Evolutionary conservation across 1,139 yeast species (phyloP).

Genomic region (Geotrichum reessii): DNA sequence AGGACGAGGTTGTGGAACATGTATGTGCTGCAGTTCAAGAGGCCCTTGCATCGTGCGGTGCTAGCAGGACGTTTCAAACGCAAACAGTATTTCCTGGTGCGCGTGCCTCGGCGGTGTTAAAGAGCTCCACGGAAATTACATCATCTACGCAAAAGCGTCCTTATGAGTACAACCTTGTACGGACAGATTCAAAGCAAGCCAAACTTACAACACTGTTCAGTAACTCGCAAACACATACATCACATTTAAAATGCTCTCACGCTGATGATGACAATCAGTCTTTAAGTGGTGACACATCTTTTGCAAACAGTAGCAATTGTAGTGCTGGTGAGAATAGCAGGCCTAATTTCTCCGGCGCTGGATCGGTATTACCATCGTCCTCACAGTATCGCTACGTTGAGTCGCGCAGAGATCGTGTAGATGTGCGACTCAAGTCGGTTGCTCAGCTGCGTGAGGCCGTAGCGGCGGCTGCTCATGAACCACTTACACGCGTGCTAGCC

Average conservation of each 20-base stretch:
- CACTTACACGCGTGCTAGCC: slow-evolving; percentile 61
- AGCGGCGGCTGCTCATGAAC: slow-evolving; percentile 44
- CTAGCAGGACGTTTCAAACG: slow-evolving; percentile 62
- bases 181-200: slow-evolving; percentile 69
- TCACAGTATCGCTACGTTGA: slow-evolving; percentile 10
- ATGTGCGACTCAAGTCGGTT: slow-evolving; percentile 36
- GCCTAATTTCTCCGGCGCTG: background rate
- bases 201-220: slow-evolving; percentile 47
- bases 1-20: slow-evolving; percentile 73
- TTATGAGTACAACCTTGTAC: slow-evolving; percentile 37
- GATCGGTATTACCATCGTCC: background rate
- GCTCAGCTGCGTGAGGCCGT: slow-evolving; percentile 49
- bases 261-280: background rate
- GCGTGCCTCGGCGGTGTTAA: background rate
- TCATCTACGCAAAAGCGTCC: slow-evolving; percentile 23
- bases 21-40: slow-evolving; percentile 50
- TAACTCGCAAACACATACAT: background rate
- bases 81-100: slow-evolving; percentile 45
- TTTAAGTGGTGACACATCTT: background rate
- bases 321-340: background rate
- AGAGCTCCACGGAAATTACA: background rate
- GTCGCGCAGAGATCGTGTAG: slow-evolving; percentile 16
- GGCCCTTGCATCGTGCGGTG: slow-evolving; percentile 54
- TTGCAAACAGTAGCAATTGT: background rate
- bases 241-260: background rate